These are phyloP conservation scores for Phytopythium ostracodes DNA, from an alignment of 352 stramenopile genomes.

Conservation along the genomic window DNA sequence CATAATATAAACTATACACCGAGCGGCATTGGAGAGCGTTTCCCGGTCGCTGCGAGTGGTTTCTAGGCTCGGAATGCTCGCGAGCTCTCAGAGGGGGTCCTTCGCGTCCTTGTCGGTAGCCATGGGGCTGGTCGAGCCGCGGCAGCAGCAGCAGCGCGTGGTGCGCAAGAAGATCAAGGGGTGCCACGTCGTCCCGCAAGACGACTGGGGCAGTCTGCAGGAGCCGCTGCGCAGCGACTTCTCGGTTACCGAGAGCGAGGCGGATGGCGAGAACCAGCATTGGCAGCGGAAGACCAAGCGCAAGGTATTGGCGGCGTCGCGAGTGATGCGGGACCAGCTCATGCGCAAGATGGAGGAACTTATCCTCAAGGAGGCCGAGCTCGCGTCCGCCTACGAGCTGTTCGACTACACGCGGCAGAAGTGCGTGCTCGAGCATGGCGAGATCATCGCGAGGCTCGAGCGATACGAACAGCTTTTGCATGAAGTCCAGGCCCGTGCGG, in stretches of 20 bases:
- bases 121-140: conserved; percentile 5
- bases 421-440: conserved; percentile 37
- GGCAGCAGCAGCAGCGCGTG: not conserved
- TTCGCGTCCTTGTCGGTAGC: not conserved
- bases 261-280: not conserved
- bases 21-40: not conserved
- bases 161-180: conserved; percentile 34
- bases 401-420: conserved; percentile 51
- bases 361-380: conserved; percentile 56
- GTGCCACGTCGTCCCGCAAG: conserved; percentile 41
- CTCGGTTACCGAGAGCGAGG: not conserved
- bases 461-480: conserved; percentile 38
- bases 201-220: conserved; percentile 26
- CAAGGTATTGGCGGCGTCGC: conserved; percentile 31
- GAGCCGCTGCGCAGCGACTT: conserved; percentile 18
- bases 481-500: conserved; percentile 21
- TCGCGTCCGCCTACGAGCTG: conserved; percentile 50
- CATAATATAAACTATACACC: not conserved
- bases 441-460: conserved; percentile 41
- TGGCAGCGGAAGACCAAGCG: conserved; percentile 9
- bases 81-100: not conserved
- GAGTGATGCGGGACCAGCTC: conserved; percentile 46
- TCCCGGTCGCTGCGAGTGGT: not conserved
- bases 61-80: not conserved
- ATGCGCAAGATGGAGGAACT: conserved; percentile 60